A percentile compares a stretch with the other conserved stretches of the same genome.
Evolutionary conservation across 1,284 basidiomycete genomes (phyloP).

Genomic region (Pascua guehoae): DNA sequence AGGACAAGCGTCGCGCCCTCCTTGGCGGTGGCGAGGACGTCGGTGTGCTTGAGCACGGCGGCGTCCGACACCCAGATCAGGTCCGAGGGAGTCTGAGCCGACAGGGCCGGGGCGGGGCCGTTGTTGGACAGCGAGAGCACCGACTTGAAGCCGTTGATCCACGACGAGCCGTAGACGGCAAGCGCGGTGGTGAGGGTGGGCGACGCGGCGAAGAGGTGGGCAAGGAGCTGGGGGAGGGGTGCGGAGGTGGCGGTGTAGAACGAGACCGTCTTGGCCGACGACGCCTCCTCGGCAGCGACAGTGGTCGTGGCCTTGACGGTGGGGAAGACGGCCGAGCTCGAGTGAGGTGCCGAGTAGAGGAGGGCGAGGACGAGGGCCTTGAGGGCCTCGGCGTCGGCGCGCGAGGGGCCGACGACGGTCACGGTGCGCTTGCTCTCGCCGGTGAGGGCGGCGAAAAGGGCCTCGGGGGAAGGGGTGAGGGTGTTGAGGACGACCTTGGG

Average conservation of each 20-base stretch:
- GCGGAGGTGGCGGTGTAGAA: conserved; percentile 47
- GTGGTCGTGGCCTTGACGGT: conserved; percentile 40
- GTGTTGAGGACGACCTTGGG: conserved; percentile 39
- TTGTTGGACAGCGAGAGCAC: conserved; percentile 41
- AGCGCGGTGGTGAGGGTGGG: conserved; percentile 41
- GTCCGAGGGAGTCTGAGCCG: conserved; percentile 30
- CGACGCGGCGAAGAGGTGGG: conserved; percentile 49
- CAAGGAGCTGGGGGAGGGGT: conserved; percentile 45
- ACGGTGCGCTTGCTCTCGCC: conserved; percentile 32
- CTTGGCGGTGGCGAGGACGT: conserved; percentile 41
- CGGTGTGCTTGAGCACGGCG: conserved; percentile 45
- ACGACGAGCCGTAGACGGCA: conserved; percentile 43
- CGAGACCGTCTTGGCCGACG: conserved; percentile 46
- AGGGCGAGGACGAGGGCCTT: conserved; percentile 49
- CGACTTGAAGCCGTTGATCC: conserved; percentile 47
- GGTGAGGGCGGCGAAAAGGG: conserved; percentile 32
- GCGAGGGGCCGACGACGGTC: conserved; percentile 34
- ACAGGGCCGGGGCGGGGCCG: conserved; percentile 13
- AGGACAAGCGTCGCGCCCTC: conserved; percentile 45
- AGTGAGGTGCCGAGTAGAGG: conserved; percentile 51
- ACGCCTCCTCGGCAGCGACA: conserved; percentile 16
- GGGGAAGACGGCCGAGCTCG: conserved; percentile 38
- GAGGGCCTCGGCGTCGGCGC: conserved; percentile 41
- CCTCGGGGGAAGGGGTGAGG: conserved; percentile 34
- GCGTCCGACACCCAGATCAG: conserved; percentile 49